A percentile compares a stretch with the other conserved stretches of the same genome.
phyloP scores from a whole-genome alignment of 1,139 yeast species.

The Kluyveromyces marxianus region DNA sequence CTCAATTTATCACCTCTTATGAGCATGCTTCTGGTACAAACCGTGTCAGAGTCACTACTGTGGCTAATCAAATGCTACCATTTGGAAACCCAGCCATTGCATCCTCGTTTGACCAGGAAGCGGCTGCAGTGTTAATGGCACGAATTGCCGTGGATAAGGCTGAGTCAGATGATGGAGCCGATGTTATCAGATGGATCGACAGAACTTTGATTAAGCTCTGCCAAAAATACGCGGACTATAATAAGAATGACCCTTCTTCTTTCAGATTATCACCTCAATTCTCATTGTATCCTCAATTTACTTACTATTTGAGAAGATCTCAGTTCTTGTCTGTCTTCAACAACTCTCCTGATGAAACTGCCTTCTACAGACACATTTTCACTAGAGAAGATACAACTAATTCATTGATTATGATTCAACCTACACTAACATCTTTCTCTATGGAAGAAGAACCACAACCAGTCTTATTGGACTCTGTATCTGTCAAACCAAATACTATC shows the following conservation, averaged over 20 bases:
- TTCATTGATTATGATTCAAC: slow-evolving; percentile 95
- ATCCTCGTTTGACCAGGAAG: slow-evolving; percentile 91
- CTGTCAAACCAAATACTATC: slow-evolving; percentile 83
- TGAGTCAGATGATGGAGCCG: slow-evolving; percentile 68
- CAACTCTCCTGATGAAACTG: slow-evolving; percentile 98
- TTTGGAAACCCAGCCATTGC: slow-evolving; percentile 45
- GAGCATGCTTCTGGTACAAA: slow-evolving; percentile 77
- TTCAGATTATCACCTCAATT: slow-evolving; percentile 74
- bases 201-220: slow-evolving; percentile 78
- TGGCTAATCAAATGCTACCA: slow-evolving; percentile 55
- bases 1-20: slow-evolving; percentile 68
- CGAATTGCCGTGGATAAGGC: slow-evolving; percentile 87
- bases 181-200: slow-evolving; percentile 80
- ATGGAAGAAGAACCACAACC: slow-evolving; percentile 86
- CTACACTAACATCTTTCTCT: slow-evolving; percentile 82
- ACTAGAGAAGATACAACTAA: slow-evolving; percentile 87
- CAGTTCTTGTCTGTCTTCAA: slow-evolving; percentile 95
- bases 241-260: slow-evolving; percentile 65
- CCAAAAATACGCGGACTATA: slow-evolving; percentile 80
- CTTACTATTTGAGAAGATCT: slow-evolving; percentile 91
- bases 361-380: slow-evolving; percentile 89
- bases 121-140: slow-evolving; percentile 94
- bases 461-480: slow-evolving; percentile 88
- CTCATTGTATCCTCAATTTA: slow-evolving; percentile 88
- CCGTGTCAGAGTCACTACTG: slow-evolving; percentile 86